Percentiles rank a stretch among this genome's conserved stretches.
phyloP scores from a whole-genome alignment of 345 rosid species.

The Salix purpurea region DNA sequence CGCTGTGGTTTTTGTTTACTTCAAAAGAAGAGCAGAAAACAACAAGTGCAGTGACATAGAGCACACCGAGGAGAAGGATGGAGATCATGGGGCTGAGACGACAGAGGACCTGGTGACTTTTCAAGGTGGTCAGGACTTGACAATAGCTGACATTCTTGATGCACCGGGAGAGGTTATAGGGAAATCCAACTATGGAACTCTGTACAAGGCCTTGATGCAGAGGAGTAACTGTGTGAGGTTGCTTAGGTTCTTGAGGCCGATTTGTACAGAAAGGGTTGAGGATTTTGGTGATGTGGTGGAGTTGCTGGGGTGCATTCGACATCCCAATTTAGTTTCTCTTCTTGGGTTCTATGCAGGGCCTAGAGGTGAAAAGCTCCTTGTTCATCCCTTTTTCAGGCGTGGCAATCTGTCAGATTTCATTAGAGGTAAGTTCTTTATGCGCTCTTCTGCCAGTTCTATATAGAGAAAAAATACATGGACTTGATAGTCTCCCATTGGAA shows the following conservation, averaged over 20 bases:
- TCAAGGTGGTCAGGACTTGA: constrained; percentile 64
- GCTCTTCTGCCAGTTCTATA: too few relatives aligned
- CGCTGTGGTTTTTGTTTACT: constrained; percentile 31
- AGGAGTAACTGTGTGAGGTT: constrained; percentile 46
- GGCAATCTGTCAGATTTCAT: constrained; percentile 72
- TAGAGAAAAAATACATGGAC: neutral
- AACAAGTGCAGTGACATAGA: constrained; percentile 35
- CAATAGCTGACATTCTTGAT: constrained; percentile 73
- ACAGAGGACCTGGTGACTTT: constrained; percentile 62
- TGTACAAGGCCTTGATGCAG: constrained; percentile 73
- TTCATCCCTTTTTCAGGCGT: constrained; percentile 60
- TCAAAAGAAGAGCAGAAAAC: constrained; percentile 18
- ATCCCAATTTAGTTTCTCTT: constrained; percentile 79
- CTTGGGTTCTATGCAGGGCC: constrained; percentile 82
- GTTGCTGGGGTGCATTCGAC: constrained; percentile 56
- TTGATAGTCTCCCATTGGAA: neutral
- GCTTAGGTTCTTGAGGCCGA: constrained; percentile 82
- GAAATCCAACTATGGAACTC: constrained; percentile 78
- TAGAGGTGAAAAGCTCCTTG: constrained; percentile 90
- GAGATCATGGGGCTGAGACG: constrained; percentile 14
- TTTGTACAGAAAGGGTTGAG: constrained; percentile 43
- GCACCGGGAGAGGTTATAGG: constrained; percentile 97
- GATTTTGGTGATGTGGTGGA: constrained; percentile 51
- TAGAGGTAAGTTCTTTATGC: constrained; percentile 37
- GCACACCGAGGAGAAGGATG: constrained; percentile 18